Evolutionary conservation across 2,329 filamentous ascomycete species (phyloP), one percentile per base, ranked within the genome.

Genomic region (Ciborinia camelliae): DNA sequence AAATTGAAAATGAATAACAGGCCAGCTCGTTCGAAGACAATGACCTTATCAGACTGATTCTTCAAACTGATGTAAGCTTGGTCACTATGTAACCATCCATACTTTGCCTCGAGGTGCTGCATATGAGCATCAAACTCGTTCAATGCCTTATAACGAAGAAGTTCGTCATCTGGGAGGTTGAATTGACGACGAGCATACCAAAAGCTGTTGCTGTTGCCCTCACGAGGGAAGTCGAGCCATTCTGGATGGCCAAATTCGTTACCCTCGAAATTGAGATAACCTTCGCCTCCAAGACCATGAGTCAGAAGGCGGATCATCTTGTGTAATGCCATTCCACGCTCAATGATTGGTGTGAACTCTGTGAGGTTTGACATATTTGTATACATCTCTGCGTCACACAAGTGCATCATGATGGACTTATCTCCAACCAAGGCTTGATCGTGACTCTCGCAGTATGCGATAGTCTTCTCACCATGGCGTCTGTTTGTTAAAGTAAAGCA

Each of bases 241-340:
- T 99, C 95, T 0, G 95, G 95, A 75, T 99, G 95, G 0, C 95
- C 95, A 74, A 99, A 99, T 78, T 99, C 95, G 77, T 99, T 99
- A 67, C 95, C 95, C 79, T 97, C 93, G 72, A 99, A 99, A 80
- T 98, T 99, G 62, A 99, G 89, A 75, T 97, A 99, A 47, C 94
- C 95, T 78, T 99, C 95, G 63, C 95, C 95, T 66, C 95, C 95
- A 20, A 99, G 85, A 50, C 84, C 86, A 75, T 99, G 94, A 1
- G 95, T 98, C 68, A 99, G 81, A 20, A 99, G 86, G 18, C 95
- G 90, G 73, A 99, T 97, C 90, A 99, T 90, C 81, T 99, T 99
- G 84, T 99, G 95, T 45, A 99, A 81, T 4, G 91, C 86, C 81
- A 99, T 90, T 63, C 95, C 95, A 58, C 95, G 88, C 73, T 96